Evolutionary conservation across 2,329 filamentous ascomycete genomes (phyloP), one percentile per base, ranked within the genome.

Genomic region (Didymella exigua): DNA sequence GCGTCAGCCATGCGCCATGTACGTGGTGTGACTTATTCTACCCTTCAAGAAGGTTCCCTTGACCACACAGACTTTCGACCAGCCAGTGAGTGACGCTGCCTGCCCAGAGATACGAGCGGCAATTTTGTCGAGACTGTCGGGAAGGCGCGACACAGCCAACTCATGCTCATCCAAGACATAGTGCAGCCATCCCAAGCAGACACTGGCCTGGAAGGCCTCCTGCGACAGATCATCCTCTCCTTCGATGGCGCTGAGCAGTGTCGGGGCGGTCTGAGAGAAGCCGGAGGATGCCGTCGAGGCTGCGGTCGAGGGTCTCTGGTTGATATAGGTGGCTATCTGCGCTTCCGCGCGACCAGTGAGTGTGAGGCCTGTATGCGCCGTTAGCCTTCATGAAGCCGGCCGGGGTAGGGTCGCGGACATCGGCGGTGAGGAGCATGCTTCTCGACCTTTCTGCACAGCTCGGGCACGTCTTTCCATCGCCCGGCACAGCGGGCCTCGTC

Each of bases 391-490:
- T 43, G 24, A 36, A 51, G 40, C 40, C 50, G 54, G 46, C 37
- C 41, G 56, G 57, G 52, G 40, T 14, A 50, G 46, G 43, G 48
- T 49, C 58, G 72, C 85, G 67, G 88, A 97, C 93, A 96, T 77
- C 85, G 85, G 75, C 90, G 86, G 58, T 90, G 85, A 34, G 92
- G 89, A 66, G 92, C 90, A 83, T 99, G 93, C 77, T 99, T 98
- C 70, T 89, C 89, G 69, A 98, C 84, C 78, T 99, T 99, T 74
- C 93, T 87, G 68, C 95, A 88, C 60, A 96, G 84, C 78, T 98
- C 93, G 23, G 91, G 90, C 26, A 98, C 84, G 26, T 90, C 86
- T 63, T 86, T 82, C 95, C 95, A 99, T 74, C 87, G 88, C 47
- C 89, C 92, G 69, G 93, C 87, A 76, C 91, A 96, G 70, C 95